Conservation (phyloP, 108 stramenopile species). For the Nannochloropsis granulata region DNA sequence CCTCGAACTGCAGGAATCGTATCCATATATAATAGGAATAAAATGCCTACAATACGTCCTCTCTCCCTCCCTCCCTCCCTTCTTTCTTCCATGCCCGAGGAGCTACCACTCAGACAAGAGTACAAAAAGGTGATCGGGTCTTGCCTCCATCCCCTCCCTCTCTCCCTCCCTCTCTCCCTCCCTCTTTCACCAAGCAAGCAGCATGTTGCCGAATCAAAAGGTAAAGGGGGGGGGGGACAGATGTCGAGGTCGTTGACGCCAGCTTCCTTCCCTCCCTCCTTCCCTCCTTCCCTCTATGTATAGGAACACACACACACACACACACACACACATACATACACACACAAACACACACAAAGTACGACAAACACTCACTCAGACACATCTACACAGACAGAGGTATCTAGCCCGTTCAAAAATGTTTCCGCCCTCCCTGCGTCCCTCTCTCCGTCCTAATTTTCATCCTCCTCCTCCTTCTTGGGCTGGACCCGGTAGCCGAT, state of each 20-base stretch:
- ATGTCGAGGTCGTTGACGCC: neutral
- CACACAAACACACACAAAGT: neutral
- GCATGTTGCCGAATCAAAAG: no score
- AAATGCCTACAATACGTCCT: no score
- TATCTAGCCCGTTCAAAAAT: neutral
- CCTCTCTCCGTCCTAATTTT: neutral
- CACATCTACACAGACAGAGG: neutral
- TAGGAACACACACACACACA: neutral
- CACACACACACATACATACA: neutral
- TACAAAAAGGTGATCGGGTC: no score
- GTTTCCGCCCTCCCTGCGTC: neutral
- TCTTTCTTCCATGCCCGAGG: no score
- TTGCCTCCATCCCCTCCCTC: no score
- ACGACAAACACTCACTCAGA: neutral
- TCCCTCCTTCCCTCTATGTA: neutral
- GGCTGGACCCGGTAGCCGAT: neutral
- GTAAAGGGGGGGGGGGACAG: neutral
- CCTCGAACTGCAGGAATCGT: no score
- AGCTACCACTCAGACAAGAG: no score
- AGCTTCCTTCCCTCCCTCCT: neutral
- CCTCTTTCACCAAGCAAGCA: no score
- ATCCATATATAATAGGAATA: no score
- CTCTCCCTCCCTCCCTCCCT: no score
- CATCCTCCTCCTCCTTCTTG: neutral
- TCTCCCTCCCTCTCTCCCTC: no score